Evolutionary conservation across 1,139 yeast genomes (phyloP), one percentile per base, ranked within the genome.

Genomic region (Yamadazyma siamensis): DNA sequence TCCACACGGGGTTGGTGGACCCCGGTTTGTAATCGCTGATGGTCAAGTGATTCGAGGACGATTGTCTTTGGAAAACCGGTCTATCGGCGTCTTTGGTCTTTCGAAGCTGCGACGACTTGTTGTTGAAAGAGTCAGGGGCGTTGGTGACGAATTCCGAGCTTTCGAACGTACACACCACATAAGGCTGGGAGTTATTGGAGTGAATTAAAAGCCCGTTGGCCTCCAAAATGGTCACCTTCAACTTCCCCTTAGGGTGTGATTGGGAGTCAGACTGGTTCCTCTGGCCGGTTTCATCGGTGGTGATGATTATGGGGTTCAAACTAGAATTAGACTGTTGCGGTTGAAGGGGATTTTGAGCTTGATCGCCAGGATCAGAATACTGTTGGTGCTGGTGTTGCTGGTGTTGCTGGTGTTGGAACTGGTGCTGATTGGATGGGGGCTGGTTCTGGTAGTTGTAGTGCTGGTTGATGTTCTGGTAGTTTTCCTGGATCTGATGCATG

Each of bases 111-210:
- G 33, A 29, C 11, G 61, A 52, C 36, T 21, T 31, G 16, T 65
- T 71, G 21, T 73, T 78, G 43, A 69, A 69, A 18, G 81, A 72
- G 40, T 77, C 83, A 3, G 94, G 88, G 11, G 91, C 89, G 41
- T 79, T 78, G 16, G 95, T 80, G 38, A 89, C 88, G 44, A 81
- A 85, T 60, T 89, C 97, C 2, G 95, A 82, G 40, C 94, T 82
- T 53, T 88, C 96, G 61, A 85, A 89, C 2, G 95, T 85, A 56
- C 95, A 86, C 20, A 89, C 96, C 15, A 86, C 96, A 54, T 89
- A 89, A 3, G 96, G 96, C 46, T 77, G 81, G 26, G 58, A 59
- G 41, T 71, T 63, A 20, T 49, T 36, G 3, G 75, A 59, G 32
- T 66, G 64, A 17, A 80, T 75, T 26, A 71, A 62, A 39, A 88